Percentiles rank a stretch among this genome's conserved stretches.
Evolutionary conservation across 768 basidiomycete species (phyloP).

Genomic region (Boletus rex-veris): DNA sequence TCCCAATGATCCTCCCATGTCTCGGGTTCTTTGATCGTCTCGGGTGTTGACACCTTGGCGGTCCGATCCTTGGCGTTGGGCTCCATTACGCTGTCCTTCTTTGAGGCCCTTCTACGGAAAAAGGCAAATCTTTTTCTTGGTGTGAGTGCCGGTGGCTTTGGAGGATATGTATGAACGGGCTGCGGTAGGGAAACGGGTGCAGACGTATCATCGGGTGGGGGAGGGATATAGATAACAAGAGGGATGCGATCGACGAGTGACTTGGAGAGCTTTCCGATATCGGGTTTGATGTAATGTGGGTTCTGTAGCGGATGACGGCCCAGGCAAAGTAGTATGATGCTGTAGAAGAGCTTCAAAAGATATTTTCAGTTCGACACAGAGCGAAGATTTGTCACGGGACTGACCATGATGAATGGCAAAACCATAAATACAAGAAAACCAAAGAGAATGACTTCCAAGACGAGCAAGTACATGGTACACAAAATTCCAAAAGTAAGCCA

Average conservation of each 20-base stretch:
- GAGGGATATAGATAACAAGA: slow-evolving; percentile 80
- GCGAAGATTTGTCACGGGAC: slow-evolving; percentile 24
- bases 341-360: slow-evolving; percentile 62
- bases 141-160: slow-evolving; percentile 37
- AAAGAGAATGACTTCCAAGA: slow-evolving; percentile 67
- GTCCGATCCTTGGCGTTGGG: slow-evolving; percentile 17
- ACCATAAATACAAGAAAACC: slow-evolving; percentile 76
- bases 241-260: slow-evolving; percentile 75
- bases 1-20: slow-evolving; percentile 83
- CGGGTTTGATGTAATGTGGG: slow-evolving; percentile 69
- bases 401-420: slow-evolving; percentile 74
- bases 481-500: slow-evolving; percentile 82
- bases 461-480: slow-evolving; percentile 74
- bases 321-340: slow-evolving; percentile 71
- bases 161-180: slow-evolving; percentile 60
- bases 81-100: slow-evolving; percentile 19
- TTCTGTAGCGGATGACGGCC: slow-evolving; percentile 79
- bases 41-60: slow-evolving; percentile 5
- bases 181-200: slow-evolving; percentile 43
- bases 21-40: slow-evolving; percentile 33
- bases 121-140: slow-evolving; percentile 52
- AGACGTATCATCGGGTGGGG: slow-evolving; percentile 54
- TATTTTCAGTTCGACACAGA: slow-evolving; percentile 3
- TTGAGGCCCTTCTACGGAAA: slow-evolving; percentile 34
- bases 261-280: slow-evolving; percentile 71